Percentiles rank a stretch among this genome's conserved stretches.
Conservation (phyloP, 2,329 filamentous ascomycete species). For the Ophiostoma populinum region DNA sequence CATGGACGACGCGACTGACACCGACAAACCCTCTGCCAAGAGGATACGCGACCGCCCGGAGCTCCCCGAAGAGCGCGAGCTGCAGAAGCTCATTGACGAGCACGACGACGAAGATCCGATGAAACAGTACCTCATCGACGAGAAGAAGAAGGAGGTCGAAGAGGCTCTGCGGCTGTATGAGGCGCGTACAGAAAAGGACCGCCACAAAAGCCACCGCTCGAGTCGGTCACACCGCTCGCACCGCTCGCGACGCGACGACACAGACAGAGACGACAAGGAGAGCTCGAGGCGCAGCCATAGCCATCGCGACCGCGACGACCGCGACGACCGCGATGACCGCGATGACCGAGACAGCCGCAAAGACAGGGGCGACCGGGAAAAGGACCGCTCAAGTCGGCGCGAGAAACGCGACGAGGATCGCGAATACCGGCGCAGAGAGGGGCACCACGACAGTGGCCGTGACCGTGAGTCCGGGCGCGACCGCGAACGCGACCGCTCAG, state of each 20-base stretch:
- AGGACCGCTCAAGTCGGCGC: constrained; percentile 15
- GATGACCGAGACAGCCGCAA: constrained; percentile 11
- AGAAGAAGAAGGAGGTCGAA: constrained; percentile 80
- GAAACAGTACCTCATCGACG: constrained; percentile 76
- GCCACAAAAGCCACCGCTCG: constrained; percentile 25
- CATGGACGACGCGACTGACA: constrained; percentile 22
- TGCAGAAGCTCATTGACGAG: constrained; percentile 55
- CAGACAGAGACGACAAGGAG: constrained; percentile 11
- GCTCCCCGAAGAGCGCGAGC: constrained; percentile 66
- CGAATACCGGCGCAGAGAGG: constrained; percentile 5
- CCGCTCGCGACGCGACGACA: constrained; percentile 15
- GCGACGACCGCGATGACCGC: constrained; percentile 8
- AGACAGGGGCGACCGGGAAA: too few relatives aligned
- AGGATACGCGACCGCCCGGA: constrained; percentile 17
- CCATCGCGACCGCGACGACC: constrained; percentile 13
- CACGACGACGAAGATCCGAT: constrained; percentile 96
- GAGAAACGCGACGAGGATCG: constrained; percentile 9
- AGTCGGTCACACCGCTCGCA: constrained; percentile 26
- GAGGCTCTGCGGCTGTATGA: constrained; percentile 43
- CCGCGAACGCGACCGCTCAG: neutral
- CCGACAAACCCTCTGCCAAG: constrained; percentile 24
- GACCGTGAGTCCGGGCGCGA: constrained; percentile 12
- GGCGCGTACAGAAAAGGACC: constrained; percentile 25
- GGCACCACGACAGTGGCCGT: constrained; percentile 12
- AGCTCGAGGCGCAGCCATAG: constrained; percentile 25